Conservation (phyloP, 2,329 filamentous ascomycete genomes). For the Escovopsis weberi region DNA sequence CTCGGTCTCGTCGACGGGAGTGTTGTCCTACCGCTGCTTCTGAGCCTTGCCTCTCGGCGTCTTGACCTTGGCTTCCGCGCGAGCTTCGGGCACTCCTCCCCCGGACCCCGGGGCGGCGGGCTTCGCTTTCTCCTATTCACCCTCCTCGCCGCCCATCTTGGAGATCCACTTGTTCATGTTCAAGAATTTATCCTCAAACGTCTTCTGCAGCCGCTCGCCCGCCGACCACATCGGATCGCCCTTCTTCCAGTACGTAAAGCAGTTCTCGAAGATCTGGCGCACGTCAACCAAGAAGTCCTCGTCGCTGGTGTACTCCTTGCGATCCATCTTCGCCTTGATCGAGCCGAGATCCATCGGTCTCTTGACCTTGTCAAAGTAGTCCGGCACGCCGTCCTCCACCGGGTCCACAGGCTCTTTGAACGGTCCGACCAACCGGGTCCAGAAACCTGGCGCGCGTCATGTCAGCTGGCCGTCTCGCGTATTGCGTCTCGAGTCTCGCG, state of each 20-base stretch:
- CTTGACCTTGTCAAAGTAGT: constrained; percentile 47
- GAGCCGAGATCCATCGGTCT: constrained; percentile 47
- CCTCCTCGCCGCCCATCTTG: constrained; percentile 32
- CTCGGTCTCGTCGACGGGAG: too few relatives aligned
- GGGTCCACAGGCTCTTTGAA: constrained; percentile 48
- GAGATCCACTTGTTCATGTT: constrained; percentile 46
- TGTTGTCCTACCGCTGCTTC: too few relatives aligned
- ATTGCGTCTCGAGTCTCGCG: background rate
- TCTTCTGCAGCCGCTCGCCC: constrained; percentile 43
- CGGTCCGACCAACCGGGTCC: constrained; percentile 49
- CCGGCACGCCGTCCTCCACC: constrained; percentile 39
- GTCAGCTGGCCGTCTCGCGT: background rate
- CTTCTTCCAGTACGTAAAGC: constrained; percentile 47
- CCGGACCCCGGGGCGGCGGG: background rate
- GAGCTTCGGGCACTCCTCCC: too few relatives aligned
- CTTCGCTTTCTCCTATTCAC: constrained; percentile 7
- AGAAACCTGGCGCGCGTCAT: constrained; percentile 29
- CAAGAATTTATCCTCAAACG: constrained; percentile 43
- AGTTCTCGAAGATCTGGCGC: constrained; percentile 48
- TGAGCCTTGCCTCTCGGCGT: too few relatives aligned
- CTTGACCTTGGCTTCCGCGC: too few relatives aligned
- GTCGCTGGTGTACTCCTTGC: constrained; percentile 33
- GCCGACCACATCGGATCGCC: constrained; percentile 39
- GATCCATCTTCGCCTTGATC: constrained; percentile 46
- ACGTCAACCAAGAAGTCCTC: constrained; percentile 43